phyloP scores from a whole-genome alignment of 1,284 basidiomycete genomes.

The Irpex sp. region DNA sequence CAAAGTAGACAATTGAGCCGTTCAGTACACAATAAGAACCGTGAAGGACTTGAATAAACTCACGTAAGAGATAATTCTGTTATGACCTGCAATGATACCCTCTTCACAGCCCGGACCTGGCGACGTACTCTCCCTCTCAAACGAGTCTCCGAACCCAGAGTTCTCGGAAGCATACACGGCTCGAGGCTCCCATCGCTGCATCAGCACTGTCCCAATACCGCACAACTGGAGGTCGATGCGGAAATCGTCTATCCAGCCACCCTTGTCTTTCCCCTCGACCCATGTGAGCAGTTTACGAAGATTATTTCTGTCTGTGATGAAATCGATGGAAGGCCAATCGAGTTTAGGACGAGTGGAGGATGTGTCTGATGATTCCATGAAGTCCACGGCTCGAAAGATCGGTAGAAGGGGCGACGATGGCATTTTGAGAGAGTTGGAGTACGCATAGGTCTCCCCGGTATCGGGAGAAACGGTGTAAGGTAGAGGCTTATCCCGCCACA shows the following conservation, averaged over 20 bases:
- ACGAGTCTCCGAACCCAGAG: conserved; percentile 11
- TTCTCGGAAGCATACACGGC: not conserved
- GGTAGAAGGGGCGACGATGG: conserved; percentile 38
- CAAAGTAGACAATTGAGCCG: too few species aligned
- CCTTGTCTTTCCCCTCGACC: conserved; percentile 18
- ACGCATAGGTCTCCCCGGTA: conserved; percentile 34
- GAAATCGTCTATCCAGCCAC: conserved; percentile 31
- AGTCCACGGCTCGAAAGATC: conserved; percentile 44
- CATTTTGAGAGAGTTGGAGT: conserved; percentile 47
- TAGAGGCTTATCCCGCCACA: conserved; percentile 40
- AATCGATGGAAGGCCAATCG: conserved; percentile 45
- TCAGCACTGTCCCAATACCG: conserved; percentile 44
- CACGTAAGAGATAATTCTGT: conserved; percentile 15
- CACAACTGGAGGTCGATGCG: conserved; percentile 53
- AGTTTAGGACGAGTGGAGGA: conserved; percentile 18
- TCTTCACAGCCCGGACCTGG: conserved; percentile 9
- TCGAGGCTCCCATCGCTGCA: conserved; percentile 42
- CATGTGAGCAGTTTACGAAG: conserved; percentile 52
- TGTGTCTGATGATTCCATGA: conserved; percentile 25
- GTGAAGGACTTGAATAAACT: not conserved
- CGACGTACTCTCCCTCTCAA: conserved; percentile 11
- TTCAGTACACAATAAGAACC: not conserved
- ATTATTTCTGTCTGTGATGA: conserved; percentile 54
- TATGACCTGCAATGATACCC: conserved; percentile 7
- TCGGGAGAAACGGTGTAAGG: conserved; percentile 48